These are phyloP conservation scores for Martensiomyces pterosporus DNA, from an alignment of 192 early-diverging fungal species.

Conservation along the genomic window DNA sequence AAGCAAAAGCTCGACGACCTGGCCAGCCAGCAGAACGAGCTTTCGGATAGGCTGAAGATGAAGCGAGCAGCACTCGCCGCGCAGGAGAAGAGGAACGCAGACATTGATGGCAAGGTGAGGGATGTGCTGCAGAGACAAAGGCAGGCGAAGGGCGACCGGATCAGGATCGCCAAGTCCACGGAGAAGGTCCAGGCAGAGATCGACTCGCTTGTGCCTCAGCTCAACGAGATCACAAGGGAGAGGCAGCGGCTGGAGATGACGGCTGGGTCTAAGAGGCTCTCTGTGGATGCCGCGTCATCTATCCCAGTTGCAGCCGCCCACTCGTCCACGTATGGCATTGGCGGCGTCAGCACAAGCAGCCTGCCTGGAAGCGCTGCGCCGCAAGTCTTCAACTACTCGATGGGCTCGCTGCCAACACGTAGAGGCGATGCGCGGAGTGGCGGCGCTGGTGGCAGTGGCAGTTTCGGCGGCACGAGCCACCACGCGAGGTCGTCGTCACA, in stretches of 20 bases:
- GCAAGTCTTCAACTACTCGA: slow-evolving; percentile 5
- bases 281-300: too few species aligned
- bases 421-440: too few species aligned
- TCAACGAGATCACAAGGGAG: slow-evolving; percentile 9
- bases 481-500: slow-evolving; percentile 8
- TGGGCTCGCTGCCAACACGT: not conserved
- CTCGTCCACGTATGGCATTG: not conserved
- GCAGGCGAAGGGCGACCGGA: slow-evolving; percentile 14
- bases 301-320: too few species aligned
- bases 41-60: slow-evolving; percentile 7
- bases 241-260: slow-evolving; percentile 7
- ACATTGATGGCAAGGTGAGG: slow-evolving; percentile 18
- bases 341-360: not conserved
- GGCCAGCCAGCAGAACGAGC: slow-evolving; percentile 11
- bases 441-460: too few species aligned
- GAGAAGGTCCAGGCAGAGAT: slow-evolving; percentile 22
- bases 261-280: too few species aligned
- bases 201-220: slow-evolving; percentile 12
- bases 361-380: too few species aligned
- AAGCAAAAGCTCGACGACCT: slow-evolving; percentile 10
- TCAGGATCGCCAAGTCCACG: slow-evolving; percentile 2
- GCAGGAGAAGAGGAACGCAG: slow-evolving; percentile 28
- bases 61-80: slow-evolving; percentile 15
- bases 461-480: not conserved
- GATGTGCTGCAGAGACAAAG: slow-evolving; percentile 7